Conservation (phyloP, 306 rosid genomes). For the Arachis hypogaea region DNA sequence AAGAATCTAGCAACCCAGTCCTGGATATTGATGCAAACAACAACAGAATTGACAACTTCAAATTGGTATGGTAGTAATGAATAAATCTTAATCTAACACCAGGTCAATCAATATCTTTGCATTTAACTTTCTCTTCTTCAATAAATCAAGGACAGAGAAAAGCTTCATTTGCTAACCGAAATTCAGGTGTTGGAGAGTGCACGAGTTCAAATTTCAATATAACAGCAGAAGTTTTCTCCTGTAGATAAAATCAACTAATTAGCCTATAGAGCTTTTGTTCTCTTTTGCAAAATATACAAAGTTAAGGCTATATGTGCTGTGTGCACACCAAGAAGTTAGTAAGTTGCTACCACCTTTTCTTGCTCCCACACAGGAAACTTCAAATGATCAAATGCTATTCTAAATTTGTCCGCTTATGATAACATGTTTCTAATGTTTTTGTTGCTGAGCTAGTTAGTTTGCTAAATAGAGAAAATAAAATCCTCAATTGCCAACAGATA, state of each 20-base stretch:
- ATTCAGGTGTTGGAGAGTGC: conserved; percentile 63
- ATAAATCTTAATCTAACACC: conserved; percentile 24
- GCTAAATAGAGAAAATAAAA: neutral
- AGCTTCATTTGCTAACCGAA: conserved; percentile 56
- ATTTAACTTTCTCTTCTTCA: conserved; percentile 21
- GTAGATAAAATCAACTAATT: conserved; percentile 39
- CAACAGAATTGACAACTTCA: conserved; percentile 34
- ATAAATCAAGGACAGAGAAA: neutral
- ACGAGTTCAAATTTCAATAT: conserved; percentile 87
- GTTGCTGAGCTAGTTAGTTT: neutral
- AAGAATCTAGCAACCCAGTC: conserved; percentile 57
- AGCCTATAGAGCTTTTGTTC: neutral
- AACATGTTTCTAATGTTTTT: neutral
- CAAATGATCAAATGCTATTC: neutral
- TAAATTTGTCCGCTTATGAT: conserved; percentile 9
- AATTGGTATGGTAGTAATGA: neutral
- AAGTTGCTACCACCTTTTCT: too few species aligned
- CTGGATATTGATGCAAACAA: conserved; percentile 48
- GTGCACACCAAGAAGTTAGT: too few species aligned
- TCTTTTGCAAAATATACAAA: too few species aligned
- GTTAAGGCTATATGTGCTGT: too few species aligned
- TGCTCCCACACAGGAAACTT: neutral
- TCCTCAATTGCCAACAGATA: neutral
- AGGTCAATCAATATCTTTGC: conserved; percentile 25
- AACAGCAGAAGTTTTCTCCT: conserved; percentile 71